phyloP scores from a whole-genome alignment of 2,329 filamentous ascomycete genomes.

The Tolypocladium capitatum region DNA sequence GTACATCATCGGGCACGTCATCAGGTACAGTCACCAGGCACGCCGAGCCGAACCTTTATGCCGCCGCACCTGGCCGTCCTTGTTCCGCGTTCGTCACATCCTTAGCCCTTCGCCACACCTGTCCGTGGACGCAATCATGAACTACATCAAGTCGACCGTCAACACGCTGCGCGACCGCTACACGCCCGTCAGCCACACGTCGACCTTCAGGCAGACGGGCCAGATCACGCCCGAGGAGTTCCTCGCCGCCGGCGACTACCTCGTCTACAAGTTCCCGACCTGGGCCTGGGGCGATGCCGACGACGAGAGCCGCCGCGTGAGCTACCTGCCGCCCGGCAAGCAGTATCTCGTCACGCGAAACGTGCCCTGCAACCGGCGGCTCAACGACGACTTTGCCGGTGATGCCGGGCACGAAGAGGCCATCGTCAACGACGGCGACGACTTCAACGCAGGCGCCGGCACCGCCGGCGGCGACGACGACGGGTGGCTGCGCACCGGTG shows the following conservation, averaged over 20 bases:
- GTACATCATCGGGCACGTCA: background rate
- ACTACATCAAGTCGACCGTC: slow-evolving; percentile 83
- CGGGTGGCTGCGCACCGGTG: slow-evolving; percentile 84
- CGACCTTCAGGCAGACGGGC: slow-evolving; percentile 84
- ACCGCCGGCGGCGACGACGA: slow-evolving; percentile 55
- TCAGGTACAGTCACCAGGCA: slow-evolving; percentile 5
- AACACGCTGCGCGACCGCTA: slow-evolving; percentile 86
- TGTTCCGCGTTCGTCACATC: background rate
- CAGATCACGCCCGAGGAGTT: slow-evolving; percentile 98
- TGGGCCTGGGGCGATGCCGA: slow-evolving; percentile 95
- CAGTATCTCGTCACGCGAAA: slow-evolving; percentile 93
- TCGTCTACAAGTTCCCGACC: slow-evolving; percentile 97
- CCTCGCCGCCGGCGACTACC: slow-evolving; percentile 85
- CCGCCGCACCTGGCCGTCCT: background rate
- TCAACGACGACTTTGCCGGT: slow-evolving; percentile 88
- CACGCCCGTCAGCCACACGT: slow-evolving; percentile 77
- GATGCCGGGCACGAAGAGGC: slow-evolving; percentile 78
- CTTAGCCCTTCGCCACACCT: background rate
- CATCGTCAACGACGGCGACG: slow-evolving; percentile 68
- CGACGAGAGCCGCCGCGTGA: slow-evolving; percentile 61
- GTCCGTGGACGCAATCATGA: slow-evolving; percentile 42
- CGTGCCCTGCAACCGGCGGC: slow-evolving; percentile 80
- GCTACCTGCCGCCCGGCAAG: slow-evolving; percentile 75
- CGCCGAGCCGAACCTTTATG: background rate
- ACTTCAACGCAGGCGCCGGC: slow-evolving; percentile 33